Evolutionary conservation across 2,329 filamentous ascomycete genomes (phyloP), one percentile per base, ranked within the genome.

Genomic region (Penicillium hesseltinei): DNA sequence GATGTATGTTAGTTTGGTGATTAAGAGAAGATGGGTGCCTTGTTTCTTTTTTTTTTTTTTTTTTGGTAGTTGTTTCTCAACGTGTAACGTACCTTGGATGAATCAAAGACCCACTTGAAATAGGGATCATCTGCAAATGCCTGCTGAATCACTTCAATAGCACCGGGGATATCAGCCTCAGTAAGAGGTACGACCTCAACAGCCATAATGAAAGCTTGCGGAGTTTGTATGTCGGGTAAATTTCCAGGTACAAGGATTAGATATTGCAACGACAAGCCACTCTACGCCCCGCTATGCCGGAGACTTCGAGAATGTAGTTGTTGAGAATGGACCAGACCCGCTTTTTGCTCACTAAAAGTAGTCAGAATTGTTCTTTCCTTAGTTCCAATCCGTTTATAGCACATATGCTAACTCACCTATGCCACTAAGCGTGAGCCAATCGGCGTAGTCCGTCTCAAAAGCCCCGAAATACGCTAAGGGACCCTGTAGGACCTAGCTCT

Each of bases 101-200:
- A 75, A 68, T 88, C 83, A 58, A 84, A 89, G 2, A 88, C 82
- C 87, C 87, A 89, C 23, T 79, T 74, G 63, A 85, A 86, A 68
- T 89, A 89, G 0, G 87, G 87, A 64, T 89, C 87, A 5, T 85
- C 79, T 1, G 80, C 82, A 66, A 89, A 89, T 0, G 86, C 86
- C 62, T 82, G 75, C 66, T 90, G 87, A 45, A 89, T 86, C 19
- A 84, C 85, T 17, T 82, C 79, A 27, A 89, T 82, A 4, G 84
- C 85, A 1, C 81, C 84, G 21, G 85, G 81, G 52, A 89, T 88
- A 63, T 89, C 86, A 25, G 72, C 70, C 62, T 85, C 79, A 1
- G 79, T 80, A 64, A 89, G 80, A 10, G 75, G 76, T 2, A 79
- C 75, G 48, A 89, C 80, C 64, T 82, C 69, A 65, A 88, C 81